Conservation (phyloP, 495 filamentous ascomycete genomes). For the Penicillium arizonense region DNA sequence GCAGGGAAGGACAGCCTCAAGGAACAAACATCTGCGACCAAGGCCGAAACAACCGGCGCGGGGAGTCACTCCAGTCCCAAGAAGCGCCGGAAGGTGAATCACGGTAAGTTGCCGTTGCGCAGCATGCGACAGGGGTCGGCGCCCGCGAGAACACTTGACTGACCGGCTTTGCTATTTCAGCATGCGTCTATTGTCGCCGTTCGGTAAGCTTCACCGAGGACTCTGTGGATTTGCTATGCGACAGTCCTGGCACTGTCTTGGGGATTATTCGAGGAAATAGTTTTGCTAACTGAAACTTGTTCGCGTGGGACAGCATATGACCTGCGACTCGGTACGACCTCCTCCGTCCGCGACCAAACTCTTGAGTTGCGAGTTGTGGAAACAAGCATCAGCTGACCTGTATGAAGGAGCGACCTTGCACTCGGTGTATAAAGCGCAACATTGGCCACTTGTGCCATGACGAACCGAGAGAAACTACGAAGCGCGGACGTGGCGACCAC, state of each 20-base stretch:
- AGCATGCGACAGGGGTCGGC: constrained; percentile 31
- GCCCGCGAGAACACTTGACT: constrained; percentile 32
- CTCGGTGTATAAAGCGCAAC: constrained; percentile 96
- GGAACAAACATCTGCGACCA: constrained; percentile 35
- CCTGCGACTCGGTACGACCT: constrained; percentile 94
- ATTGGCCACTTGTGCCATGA: constrained; percentile 99
- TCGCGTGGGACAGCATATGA: constrained; percentile 85
- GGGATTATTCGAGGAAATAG: neutral
- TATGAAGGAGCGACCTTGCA: constrained; percentile 86
- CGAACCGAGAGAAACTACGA: constrained; percentile 79
- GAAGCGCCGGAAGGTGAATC: constrained; percentile 99
- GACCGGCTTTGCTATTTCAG: constrained; percentile 50
- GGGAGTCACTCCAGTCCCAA: constrained; percentile 64
- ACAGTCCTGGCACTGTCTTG: neutral
- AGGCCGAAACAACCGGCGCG: constrained; percentile 34
- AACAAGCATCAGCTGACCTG: constrained; percentile 27
- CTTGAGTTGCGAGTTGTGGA: constrained; percentile 5
- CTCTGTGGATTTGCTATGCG: neutral
- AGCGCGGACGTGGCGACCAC: constrained; percentile 71
- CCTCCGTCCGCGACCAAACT: constrained; percentile 22
- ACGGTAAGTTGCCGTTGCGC: constrained; percentile 65
- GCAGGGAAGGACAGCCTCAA: constrained; percentile 32
- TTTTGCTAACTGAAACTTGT: constrained; percentile 39
- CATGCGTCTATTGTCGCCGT: constrained; percentile 98
- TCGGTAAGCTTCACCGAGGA: constrained; percentile 67